Evolutionary conservation across 2,329 filamentous ascomycete genomes (phyloP).

Genomic region (Colletotrichum sp.): DNA sequence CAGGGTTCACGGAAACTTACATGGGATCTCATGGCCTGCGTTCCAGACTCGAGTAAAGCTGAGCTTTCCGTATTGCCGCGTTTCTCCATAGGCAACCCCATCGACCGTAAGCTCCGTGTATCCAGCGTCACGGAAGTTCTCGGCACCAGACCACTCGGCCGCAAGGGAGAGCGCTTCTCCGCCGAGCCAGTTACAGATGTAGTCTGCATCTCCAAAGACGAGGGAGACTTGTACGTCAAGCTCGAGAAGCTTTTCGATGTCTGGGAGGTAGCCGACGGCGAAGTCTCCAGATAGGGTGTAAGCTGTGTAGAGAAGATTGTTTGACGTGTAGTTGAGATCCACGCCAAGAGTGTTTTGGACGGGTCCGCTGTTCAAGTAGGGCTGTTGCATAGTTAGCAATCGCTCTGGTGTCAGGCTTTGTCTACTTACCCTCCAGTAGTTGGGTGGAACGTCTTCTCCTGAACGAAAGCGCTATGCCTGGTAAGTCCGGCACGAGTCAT

Average conservation of each 20-base stretch:
- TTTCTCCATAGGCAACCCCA: conserved; percentile 63
- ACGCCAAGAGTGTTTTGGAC: conserved; percentile 68
- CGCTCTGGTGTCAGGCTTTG: background rate
- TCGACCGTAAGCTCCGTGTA: conserved; percentile 70
- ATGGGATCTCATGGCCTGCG: conserved; percentile 48
- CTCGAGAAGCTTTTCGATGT: conserved; percentile 47
- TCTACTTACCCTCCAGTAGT: background rate
- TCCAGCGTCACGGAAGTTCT: conserved; percentile 63
- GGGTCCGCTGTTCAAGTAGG: conserved; percentile 11
- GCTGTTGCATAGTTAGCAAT: background rate
- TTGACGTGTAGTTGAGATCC: conserved; percentile 56
- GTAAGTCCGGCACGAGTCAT: accelerated
- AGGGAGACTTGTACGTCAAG: conserved; percentile 59
- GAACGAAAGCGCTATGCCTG: background rate
- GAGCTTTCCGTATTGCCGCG: conserved; percentile 70
- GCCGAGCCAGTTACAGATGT: conserved; percentile 56
- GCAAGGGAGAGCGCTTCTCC: conserved; percentile 52
- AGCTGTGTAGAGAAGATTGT: conserved; percentile 3
- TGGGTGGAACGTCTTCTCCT: background rate
- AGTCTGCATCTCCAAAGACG: conserved; percentile 63
- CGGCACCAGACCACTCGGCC: conserved; percentile 66
- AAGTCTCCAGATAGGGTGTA: conserved; percentile 1
- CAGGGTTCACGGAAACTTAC: background rate
- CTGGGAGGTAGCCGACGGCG: conserved; percentile 1
- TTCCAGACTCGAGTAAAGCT: conserved; percentile 62